Conservation (phyloP, 805 yeast species). For the Candida verbasci region DNA sequence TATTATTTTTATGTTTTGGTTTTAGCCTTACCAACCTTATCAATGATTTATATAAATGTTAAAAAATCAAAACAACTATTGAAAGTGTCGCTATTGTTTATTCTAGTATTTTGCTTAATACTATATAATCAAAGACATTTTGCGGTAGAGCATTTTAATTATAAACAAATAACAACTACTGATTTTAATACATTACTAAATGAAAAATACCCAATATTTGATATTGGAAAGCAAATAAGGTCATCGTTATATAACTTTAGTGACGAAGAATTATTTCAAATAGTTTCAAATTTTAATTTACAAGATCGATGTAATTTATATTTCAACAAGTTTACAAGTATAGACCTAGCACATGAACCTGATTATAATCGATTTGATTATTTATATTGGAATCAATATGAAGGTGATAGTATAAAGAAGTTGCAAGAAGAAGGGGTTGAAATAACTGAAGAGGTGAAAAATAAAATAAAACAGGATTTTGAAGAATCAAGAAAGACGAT, state of each 20-base stretch:
- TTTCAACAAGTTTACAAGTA: slow-evolving; percentile 12
- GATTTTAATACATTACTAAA: not conserved
- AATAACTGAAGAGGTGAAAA: slow-evolving; percentile 5
- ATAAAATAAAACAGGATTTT: slow-evolving; percentile 5
- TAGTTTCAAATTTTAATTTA: slow-evolving; percentile 9
- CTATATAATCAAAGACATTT: not conserved
- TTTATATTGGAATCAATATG: slow-evolving; percentile 7
- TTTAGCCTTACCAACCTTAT: too few species aligned
- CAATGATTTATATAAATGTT: not conserved
- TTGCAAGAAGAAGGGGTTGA: not conserved
- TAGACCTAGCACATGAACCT: slow-evolving; percentile 14
- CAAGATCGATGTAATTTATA: slow-evolving; percentile 19
- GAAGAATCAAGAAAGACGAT: slow-evolving; percentile 5
- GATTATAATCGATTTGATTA: slow-evolving; percentile 10
- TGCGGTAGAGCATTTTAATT: too few species aligned
- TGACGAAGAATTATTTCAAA: slow-evolving; percentile 7
- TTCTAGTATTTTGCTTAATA: not conserved
- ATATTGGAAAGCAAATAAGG: not conserved
- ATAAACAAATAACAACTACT: not conserved
- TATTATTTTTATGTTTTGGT: too few species aligned
- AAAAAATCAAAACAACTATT: slow-evolving; percentile 1
- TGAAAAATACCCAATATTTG: slow-evolving; percentile 1
- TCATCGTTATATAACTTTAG: not conserved
- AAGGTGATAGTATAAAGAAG: slow-evolving; percentile 5
- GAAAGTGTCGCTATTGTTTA: not conserved